These are phyloP conservation scores for Rhynchosporium agropyri DNA, from an alignment of 2,329 filamentous ascomycete genomes.

Conservation along the genomic window DNA sequence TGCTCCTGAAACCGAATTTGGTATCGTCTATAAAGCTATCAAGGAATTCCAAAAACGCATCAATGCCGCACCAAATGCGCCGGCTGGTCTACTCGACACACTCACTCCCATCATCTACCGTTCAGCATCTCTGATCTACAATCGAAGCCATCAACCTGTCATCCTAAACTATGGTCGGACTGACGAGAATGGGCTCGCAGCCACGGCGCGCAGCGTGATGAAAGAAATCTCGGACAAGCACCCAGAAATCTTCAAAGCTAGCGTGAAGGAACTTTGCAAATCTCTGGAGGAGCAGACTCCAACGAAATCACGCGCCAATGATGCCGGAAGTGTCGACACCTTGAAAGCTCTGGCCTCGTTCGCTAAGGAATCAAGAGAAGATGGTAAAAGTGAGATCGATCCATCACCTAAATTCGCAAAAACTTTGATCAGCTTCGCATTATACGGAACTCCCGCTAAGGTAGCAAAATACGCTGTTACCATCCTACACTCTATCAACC, in stretches of 20 bases:
- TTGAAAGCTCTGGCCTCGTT: constrained; percentile 94
- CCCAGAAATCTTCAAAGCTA: constrained; percentile 88
- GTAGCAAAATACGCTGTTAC: constrained; percentile 93
- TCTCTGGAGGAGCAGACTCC: constrained; percentile 82
- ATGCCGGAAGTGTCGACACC: constrained; percentile 79
- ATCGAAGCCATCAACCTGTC: constrained; percentile 87
- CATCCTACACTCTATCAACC: constrained; percentile 63
- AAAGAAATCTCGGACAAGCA: constrained; percentile 90
- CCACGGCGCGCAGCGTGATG: constrained; percentile 82
- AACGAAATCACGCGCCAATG: constrained; percentile 66
- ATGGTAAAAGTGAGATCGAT: constrained; percentile 77
- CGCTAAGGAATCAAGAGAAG: constrained; percentile 58
- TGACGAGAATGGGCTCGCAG: constrained; percentile 76
- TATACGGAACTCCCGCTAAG: constrained; percentile 77
- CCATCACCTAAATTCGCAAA: constrained; percentile 79
- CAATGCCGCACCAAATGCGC: constrained; percentile 63
- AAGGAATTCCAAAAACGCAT: constrained; percentile 86
- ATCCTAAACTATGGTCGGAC: constrained; percentile 87
- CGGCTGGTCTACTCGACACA: constrained; percentile 72
- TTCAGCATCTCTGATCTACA: constrained; percentile 83
- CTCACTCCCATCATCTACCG: constrained; percentile 82
- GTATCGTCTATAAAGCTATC: constrained; percentile 85
- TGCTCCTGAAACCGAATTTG: constrained; percentile 85
- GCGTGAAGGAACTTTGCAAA: constrained; percentile 88
- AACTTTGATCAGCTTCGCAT: constrained; percentile 79